Evolutionary conservation across 139 green algal species (phyloP), one percentile per base, ranked within the genome.

Genomic region (Chlamydomonas incerta): DNA sequence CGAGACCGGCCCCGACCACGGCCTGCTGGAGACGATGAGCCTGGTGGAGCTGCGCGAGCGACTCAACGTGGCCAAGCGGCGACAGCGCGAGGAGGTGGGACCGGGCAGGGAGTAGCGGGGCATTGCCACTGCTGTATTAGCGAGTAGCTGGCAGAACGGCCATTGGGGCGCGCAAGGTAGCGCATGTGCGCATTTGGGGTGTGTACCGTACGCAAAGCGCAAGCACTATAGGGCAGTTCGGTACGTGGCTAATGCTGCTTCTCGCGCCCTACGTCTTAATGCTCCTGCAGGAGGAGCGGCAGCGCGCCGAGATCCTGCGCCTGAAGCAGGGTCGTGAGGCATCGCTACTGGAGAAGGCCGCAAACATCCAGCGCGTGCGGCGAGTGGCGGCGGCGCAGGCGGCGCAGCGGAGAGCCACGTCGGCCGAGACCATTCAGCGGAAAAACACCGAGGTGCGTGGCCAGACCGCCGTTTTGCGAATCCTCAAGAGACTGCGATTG

Each of bases 41-140:
- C 74, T 97, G 20, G 79, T 91, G 26, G 94, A 97, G 90, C 92
- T 97, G 47, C 75, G 87, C 35, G 92, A 93, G 58, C 86, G 93
- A 8, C 82, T 96, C 26, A 66, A 26, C 0, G 80, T 89, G 26
- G 88, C 72, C 15, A 91, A 92, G 87, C 81, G 80, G 76, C 81
- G 87, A 29, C 74, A 88, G 47, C 72, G 85, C 34, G 89, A 92
- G 41, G 88, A 90, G 85, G 91, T 92, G 72, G 15, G 86, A 50
- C n/a, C n/a, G n/a, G n/a, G n/a, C n/a, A n/a, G n/a, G n/a, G n/a
- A n/a, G n/a, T n/a, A n/a, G n/a, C n/a, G n/a, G n/a, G n/a, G n/a
- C n/a, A n/a, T n/a, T n/a, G n/a, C n/a, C n/a, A n/a, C n/a, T n/a
- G n/a, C n/a, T n/a, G n/a, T n/a, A n/a, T n/a, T n/a, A n/a, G n/a